Percentiles rank a stretch among this genome's conserved stretches.
Conservation (phyloP, 2,329 filamentous ascomycete genomes). For the Alternaria novae-zelandiae region DNA sequence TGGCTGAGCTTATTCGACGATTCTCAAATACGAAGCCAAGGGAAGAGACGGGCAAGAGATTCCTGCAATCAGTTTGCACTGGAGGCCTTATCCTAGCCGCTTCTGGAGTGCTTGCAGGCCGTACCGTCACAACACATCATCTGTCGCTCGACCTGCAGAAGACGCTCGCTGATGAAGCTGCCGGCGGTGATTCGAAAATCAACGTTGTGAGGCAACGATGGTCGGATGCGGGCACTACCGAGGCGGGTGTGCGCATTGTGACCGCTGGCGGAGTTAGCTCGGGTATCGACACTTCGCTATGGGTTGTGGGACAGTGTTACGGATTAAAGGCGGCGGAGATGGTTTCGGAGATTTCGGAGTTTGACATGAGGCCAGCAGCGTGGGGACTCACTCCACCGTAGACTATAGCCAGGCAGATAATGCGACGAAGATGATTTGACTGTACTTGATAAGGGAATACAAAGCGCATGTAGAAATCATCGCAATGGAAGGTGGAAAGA, state of each 20-base stretch:
- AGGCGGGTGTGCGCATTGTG: conserved; percentile 41
- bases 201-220: conserved; percentile 39
- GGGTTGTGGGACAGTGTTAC: conserved; percentile 32
- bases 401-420: too few species aligned
- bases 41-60: conserved; percentile 29
- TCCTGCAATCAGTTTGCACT: conserved; percentile 52
- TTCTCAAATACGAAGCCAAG: conserved; percentile 31
- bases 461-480: background rate
- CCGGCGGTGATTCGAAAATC: conserved; percentile 33
- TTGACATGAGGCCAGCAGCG: conserved; percentile 31
- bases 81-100: conserved; percentile 49
- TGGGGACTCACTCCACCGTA: conserved; percentile 4
- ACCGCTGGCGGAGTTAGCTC: conserved; percentile 43
- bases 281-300: conserved; percentile 42
- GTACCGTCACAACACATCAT: conserved; percentile 51
- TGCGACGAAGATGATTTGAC: too few species aligned
- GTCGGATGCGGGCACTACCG: conserved; percentile 41
- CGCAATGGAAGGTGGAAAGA: background rate
- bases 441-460: background rate
- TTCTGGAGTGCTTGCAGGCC: conserved; percentile 43
- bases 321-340: conserved; percentile 35
- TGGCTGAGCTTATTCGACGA: conserved; percentile 25
- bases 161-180: conserved; percentile 36
- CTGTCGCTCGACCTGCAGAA: conserved; percentile 33
- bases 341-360: conserved; percentile 38